Percentiles rank a stretch among this genome's conserved stretches.
Evolutionary conservation across 2,329 filamentous ascomycete species (phyloP).

Genomic region (Pseudodiploospora longispora): DNA sequence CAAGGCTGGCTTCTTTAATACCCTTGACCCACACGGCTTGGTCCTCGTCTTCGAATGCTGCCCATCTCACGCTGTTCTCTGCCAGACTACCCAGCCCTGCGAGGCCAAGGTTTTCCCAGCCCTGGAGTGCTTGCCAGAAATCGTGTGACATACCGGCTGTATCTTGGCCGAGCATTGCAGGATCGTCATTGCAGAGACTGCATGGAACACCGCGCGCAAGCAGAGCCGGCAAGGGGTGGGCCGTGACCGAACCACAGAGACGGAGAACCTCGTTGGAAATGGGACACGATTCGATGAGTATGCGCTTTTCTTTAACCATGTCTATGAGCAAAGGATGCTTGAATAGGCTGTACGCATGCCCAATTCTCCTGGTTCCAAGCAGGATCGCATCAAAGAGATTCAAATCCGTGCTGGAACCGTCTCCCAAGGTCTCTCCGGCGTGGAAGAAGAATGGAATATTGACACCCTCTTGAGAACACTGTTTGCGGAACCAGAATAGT

Average conservation of each 20-base stretch:
- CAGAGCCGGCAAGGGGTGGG: constrained; percentile 75
- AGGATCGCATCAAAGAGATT: constrained; percentile 88
- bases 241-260: constrained; percentile 66
- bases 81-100: constrained; percentile 79
- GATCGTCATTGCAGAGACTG: constrained; percentile 83
- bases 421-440: constrained; percentile 77
- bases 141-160: constrained; percentile 79
- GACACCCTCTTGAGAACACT: constrained; percentile 68
- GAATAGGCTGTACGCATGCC: constrained; percentile 80
- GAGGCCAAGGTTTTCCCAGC: constrained; percentile 83
- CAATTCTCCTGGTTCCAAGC: constrained; percentile 79
- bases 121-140: constrained; percentile 89
- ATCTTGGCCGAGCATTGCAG: constrained; percentile 78
- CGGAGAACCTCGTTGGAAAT: constrained; percentile 85
- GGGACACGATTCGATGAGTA: constrained; percentile 83
- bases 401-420: constrained; percentile 62
- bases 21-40: constrained; percentile 63
- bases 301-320: constrained; percentile 80
- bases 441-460: constrained; percentile 95
- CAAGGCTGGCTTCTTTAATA: constrained; percentile 66
- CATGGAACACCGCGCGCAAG: constrained; percentile 78
- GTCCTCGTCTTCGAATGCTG: constrained; percentile 74
- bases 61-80: constrained; percentile 89
- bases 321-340: constrained; percentile 87
- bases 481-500: constrained; percentile 88